Evolutionary conservation across 1,139 yeast genomes (phyloP).

Genomic region (Kodamaea ohmeri): DNA sequence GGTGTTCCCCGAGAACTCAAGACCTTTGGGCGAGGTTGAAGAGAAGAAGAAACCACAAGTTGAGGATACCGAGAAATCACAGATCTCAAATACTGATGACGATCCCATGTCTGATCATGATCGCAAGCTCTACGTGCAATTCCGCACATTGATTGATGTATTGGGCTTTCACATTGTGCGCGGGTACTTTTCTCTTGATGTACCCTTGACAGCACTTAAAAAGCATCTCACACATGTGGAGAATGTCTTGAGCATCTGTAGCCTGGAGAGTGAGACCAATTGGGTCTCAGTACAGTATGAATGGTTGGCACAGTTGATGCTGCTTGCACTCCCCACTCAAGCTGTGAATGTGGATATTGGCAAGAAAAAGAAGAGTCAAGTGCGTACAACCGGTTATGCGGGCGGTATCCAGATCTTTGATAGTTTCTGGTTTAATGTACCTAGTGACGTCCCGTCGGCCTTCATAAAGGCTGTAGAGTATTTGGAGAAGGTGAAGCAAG

Average conservation of each 20-base stretch:
- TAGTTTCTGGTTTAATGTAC: constrained; percentile 21
- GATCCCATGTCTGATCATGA: constrained; percentile 29
- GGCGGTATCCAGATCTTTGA: constrained; percentile 39
- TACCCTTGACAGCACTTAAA: constrained; percentile 56
- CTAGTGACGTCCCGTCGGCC: constrained; percentile 31
- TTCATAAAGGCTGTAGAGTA: constrained; percentile 25
- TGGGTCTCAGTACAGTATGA: constrained; percentile 48
- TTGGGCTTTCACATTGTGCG: constrained; percentile 63
- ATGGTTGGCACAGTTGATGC: constrained; percentile 59
- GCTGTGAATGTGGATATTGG: constrained; percentile 3
- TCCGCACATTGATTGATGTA: constrained; percentile 53
- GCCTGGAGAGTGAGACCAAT: constrained; percentile 17
- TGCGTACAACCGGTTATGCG: constrained; percentile 17
- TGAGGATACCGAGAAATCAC: neutral
- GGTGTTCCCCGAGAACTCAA: constrained; percentile 17
- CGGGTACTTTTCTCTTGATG: constrained; percentile 58
- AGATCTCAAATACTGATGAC: neutral
- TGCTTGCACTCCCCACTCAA: constrained; percentile 15
- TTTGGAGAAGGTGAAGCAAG: constrained; percentile 9
- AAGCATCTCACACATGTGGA: constrained; percentile 65
- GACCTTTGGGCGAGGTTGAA: too few species aligned
- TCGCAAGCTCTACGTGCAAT: constrained; percentile 25
- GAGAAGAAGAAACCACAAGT: too few species aligned
- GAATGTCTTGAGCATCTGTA: constrained; percentile 27
- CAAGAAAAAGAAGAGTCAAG: neutral